phyloP scores from a whole-genome alignment of 805 yeast genomes.

The Millerozyma acaciae region DNA sequence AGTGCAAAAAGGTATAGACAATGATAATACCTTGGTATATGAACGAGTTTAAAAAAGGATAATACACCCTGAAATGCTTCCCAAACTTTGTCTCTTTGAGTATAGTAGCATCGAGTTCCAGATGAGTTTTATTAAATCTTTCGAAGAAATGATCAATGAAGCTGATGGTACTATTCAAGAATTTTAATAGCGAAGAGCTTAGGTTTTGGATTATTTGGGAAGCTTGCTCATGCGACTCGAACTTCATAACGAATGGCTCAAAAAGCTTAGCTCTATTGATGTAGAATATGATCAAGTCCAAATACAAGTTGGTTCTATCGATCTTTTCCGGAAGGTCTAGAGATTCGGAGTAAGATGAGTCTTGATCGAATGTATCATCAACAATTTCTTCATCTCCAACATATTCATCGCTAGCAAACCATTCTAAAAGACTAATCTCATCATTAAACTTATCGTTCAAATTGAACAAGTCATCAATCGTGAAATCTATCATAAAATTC shows the following conservation, averaged over 20 bases:
- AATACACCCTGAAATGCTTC: conserved; percentile 34
- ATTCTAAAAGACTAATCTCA: conserved; percentile 36
- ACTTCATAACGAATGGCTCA: conserved; percentile 45
- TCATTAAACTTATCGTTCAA: conserved; percentile 40
- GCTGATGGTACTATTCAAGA: conserved; percentile 30
- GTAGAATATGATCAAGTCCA: conserved; percentile 45
- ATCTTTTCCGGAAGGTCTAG: conserved; percentile 18
- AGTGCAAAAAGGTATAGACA: conserved; percentile 45
- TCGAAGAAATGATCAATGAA: conserved; percentile 30
- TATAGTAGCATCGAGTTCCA: conserved; percentile 4
- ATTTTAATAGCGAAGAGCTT: conserved; percentile 34
- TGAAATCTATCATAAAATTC: conserved; percentile 45
- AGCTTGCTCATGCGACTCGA: conserved; percentile 19
- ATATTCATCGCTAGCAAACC: conserved; percentile 14
- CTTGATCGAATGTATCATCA: conserved; percentile 7
- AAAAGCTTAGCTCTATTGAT: conserved; percentile 49
- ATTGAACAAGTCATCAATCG: conserved; percentile 34
- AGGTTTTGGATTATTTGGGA: conserved; percentile 32
- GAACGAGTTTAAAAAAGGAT: conserved; percentile 47
- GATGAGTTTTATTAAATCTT: conserved; percentile 9
- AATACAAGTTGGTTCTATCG: conserved; percentile 32
- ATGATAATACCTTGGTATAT: conserved; percentile 51
- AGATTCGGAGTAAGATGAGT: conserved; percentile 16
- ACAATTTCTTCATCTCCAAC: conserved; percentile 4
- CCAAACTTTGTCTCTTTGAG: conserved; percentile 18